Base-by-base conservation (phyloP, 2,329 filamentous ascomycete species). In the Diaporthe helianthi region DNA sequence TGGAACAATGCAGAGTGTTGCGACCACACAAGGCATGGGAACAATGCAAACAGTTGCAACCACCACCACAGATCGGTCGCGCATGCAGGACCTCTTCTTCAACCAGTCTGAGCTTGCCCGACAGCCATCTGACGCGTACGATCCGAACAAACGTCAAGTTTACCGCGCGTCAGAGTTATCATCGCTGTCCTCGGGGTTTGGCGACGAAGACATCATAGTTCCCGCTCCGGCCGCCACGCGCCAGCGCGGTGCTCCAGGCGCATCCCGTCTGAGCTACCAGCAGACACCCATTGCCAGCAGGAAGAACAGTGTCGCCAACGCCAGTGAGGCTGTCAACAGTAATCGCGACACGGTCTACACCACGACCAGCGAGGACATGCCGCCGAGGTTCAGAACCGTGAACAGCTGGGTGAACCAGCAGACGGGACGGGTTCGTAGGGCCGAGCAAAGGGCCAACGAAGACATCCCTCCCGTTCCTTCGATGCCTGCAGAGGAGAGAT, bases 351-450 rank as follows among this genome's bases (percentile, higher is more conserved):
- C 86, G 0, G 77, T 85, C 2, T 87, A 84, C 73, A 88, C 86
- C 0, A 79, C 82, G 63, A 80, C 82, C 4, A 87, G 85, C 63
- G 83, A 88, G 41, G 87, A 89, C 71, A 76, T 79, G 53, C 83
- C 86, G 6, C 81, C 86, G 17, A 83, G 85, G 5, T 91, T 90
- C 76, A 83, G 87, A 44, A 84, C 82, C 8, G 82, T 91, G 68
- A 83, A 82, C 68, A 89, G 87, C 36, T 92, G 89, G 89, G 89
- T 92, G 2, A 84, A 85, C 72, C 88, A 91, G 75, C 89, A 91
- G 76, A 85, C 84, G 10, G 84, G 84, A 2, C 83, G 87, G 3
- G 76, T 88, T 36, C 83, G 83, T 73, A 81, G 84, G 31, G 83
- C 82, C 2, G 80, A 83, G 73, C 80, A 82, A 68, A 80, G 79